Conservation (phyloP, 768 basidiomycete genomes). For the Mrakia hoshinonis region DNA sequence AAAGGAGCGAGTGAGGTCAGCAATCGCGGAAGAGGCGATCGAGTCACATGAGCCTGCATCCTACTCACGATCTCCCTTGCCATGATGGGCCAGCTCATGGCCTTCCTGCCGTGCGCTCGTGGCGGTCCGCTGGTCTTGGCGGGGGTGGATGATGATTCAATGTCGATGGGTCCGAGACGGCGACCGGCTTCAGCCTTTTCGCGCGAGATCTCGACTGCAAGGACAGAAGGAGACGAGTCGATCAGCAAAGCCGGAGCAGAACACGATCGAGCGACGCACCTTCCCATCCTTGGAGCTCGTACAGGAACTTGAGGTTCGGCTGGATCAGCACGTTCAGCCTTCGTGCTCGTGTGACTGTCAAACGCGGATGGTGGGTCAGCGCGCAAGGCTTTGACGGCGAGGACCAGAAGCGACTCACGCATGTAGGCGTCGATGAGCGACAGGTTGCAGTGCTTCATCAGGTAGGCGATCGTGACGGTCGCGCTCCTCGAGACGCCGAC, state of each 20-base stretch:
- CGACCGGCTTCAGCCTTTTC: constrained; percentile 24
- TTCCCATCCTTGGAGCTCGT: constrained; percentile 92
- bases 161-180: not conserved
- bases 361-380: constrained; percentile 47
- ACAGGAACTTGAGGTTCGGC: constrained; percentile 90
- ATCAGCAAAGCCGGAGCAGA: not conserved
- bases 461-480: constrained; percentile 72
- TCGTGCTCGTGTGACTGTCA: constrained; percentile 50
- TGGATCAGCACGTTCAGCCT: constrained; percentile 75
- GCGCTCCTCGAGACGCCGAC: constrained; percentile 96
- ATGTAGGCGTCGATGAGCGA: constrained; percentile 83
- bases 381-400: not conserved
- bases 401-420: constrained; percentile 4
- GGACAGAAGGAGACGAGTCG: not conserved
- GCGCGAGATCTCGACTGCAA: constrained; percentile 25
- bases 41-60: not conserved
- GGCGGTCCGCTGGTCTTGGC: not conserved
- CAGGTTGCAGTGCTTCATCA: constrained; percentile 82
- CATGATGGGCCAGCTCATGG: constrained; percentile 20
- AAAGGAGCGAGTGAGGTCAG: no score
- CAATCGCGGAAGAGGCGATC: not conserved
- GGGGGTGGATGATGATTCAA: not conserved
- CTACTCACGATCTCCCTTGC: constrained; percentile 23
- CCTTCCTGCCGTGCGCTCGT: constrained; percentile 22
- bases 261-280: constrained; percentile 32